Conservation (phyloP, 2,329 filamentous ascomycete species). For the Tolypocladium inflatum region DNA sequence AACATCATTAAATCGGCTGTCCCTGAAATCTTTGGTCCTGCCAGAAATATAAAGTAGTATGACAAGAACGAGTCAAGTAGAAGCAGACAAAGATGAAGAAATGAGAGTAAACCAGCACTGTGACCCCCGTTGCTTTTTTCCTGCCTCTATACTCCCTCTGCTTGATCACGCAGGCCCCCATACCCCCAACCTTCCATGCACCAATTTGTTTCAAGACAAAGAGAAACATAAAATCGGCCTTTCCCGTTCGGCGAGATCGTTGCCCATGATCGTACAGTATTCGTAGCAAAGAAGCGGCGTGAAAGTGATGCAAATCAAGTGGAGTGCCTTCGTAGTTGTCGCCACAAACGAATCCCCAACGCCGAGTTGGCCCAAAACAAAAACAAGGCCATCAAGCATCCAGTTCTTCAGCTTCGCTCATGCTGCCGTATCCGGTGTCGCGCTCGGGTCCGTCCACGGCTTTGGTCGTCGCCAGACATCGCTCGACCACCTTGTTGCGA, state of each 20-base stretch:
- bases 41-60: neutral
- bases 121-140: neutral
- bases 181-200: neutral
- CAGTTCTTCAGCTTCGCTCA: conserved; percentile 38
- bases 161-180: neutral
- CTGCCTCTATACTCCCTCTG: neutral
- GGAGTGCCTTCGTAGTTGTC: neutral
- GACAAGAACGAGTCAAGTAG: neutral
- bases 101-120: neutral
- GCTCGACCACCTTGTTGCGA: conserved; percentile 44
- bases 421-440: conserved; percentile 51
- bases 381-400: conserved; percentile 1
- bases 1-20: neutral
- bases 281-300: neutral
- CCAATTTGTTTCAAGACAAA: neutral
- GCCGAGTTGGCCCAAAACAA: neutral
- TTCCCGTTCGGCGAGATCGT: neutral
- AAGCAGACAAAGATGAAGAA: neutral
- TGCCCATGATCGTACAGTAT: neutral
- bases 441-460: conserved; percentile 48
- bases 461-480: conserved; percentile 47
- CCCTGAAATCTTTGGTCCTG: neutral
- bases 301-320: neutral
- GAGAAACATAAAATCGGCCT: neutral
- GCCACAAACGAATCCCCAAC: neutral